Conservation (phyloP, 2,329 filamentous ascomycete species). For the Ophiostoma triangulosporum region DNA sequence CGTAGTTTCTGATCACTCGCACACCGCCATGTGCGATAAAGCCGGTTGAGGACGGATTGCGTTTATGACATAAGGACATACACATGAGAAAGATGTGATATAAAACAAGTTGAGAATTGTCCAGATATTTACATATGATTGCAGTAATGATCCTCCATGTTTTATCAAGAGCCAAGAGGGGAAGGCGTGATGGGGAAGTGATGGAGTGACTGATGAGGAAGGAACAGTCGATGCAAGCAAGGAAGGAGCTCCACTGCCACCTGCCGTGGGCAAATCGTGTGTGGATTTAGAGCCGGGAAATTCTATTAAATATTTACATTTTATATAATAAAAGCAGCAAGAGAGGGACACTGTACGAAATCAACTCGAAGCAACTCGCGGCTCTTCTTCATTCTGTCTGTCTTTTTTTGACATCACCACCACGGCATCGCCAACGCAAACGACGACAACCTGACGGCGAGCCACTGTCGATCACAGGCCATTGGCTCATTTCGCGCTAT, state of each 20-base stretch:
- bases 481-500: not conserved
- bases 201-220: not conserved
- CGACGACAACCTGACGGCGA: not conserved
- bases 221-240: not conserved
- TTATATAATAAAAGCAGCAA: not conserved
- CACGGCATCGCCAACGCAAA: not conserved
- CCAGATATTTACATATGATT: too few species aligned
- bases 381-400: not conserved
- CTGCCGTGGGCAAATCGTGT: conserved; percentile 1
- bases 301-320: not conserved
- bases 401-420: not conserved
- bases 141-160: too few species aligned
- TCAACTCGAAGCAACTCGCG: not conserved
- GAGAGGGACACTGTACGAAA: not conserved
- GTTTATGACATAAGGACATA: too few species aligned
- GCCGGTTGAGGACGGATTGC: not conserved
- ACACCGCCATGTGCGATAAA: not conserved
- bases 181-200: not conserved
- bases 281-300: too few species aligned
- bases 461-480: not conserved
- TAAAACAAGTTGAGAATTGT: too few species aligned
- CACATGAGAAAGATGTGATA: too few species aligned
- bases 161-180: too few species aligned
- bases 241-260: not conserved
- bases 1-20: not conserved